Evolutionary conservation across 768 basidiomycete genomes (phyloP).

Genomic region (Tulasnella sp.): DNA sequence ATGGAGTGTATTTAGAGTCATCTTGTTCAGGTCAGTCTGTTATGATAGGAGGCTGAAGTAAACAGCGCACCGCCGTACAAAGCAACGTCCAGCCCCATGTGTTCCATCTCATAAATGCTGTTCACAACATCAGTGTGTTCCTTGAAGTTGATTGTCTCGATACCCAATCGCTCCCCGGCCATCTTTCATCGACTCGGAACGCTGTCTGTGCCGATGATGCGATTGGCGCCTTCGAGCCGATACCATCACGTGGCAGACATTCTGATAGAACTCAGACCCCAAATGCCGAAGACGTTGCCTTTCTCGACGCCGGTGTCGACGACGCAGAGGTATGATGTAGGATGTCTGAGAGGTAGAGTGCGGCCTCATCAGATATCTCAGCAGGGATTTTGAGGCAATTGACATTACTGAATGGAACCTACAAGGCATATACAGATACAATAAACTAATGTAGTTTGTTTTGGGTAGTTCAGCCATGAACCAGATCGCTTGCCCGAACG

Average conservation of each 20-base stretch:
- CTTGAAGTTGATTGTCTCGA: conserved; percentile 52
- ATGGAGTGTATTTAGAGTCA: conserved; percentile 47
- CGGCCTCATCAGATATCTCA: conserved; percentile 51
- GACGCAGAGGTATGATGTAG: conserved; percentile 67
- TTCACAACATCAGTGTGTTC: conserved; percentile 40
- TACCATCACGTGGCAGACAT: conserved; percentile 47
- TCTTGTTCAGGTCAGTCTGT: not conserved
- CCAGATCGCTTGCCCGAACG: conserved; percentile 39
- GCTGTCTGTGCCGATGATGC: conserved; percentile 61
- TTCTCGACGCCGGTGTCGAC: conserved; percentile 62
- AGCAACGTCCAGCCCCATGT: conserved; percentile 45
- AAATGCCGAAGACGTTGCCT: conserved; percentile 61
- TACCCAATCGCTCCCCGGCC: conserved; percentile 35
- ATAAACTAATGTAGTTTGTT: no score
- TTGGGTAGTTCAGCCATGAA: no score
- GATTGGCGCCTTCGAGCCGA: conserved; percentile 53
- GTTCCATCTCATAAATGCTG: conserved; percentile 47
- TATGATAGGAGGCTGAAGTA: no score
- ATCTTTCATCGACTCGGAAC: conserved; percentile 42
- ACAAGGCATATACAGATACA: not conserved
- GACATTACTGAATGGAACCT: conserved; percentile 51
- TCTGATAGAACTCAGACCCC: conserved; percentile 62
- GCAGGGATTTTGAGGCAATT: conserved; percentile 64
- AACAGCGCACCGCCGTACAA: conserved; percentile 37
- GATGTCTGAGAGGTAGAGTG: conserved; percentile 47